A percentile compares a stretch with the other conserved stretches of the same genome.
Evolutionary conservation across 345 rosid genomes (phyloP).

Genomic region (Rubroshorea leprosula): DNA sequence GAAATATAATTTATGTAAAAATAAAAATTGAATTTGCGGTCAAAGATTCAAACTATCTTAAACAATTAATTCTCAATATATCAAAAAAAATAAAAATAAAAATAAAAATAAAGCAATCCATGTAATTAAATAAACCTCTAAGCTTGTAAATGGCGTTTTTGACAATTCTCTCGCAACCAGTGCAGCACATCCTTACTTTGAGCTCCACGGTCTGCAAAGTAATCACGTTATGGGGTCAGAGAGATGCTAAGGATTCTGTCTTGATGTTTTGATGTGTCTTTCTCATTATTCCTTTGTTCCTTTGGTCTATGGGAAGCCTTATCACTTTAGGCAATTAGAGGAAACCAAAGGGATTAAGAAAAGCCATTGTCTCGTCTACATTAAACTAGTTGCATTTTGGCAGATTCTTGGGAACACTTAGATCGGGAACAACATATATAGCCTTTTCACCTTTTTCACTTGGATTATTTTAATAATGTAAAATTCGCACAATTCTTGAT

Average conservation of each 20-base stretch:
- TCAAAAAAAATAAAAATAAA: too few relatives aligned
- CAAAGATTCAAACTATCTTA: too few relatives aligned
- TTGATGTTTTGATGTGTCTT: slow-evolving; percentile 1
- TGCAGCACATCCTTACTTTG: slow-evolving; percentile 94
- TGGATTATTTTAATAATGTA: too few relatives aligned
- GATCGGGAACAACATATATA: too few relatives aligned
- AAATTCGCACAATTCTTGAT: too few relatives aligned
- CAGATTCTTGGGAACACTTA: slow-evolving; percentile 14
- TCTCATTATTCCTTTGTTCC: slow-evolving; percentile 25
- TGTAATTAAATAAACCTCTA: too few relatives aligned
- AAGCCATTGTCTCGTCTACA: slow-evolving; percentile 3
- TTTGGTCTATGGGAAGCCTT: slow-evolving; percentile 15
- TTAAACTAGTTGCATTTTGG: neutral
- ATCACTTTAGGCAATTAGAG: slow-evolving; percentile 5
- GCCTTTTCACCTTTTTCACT: neutral
- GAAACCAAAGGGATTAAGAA: slow-evolving; percentile 23
- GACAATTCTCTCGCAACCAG: slow-evolving; percentile 87
- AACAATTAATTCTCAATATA: too few relatives aligned
- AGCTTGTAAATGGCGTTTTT: slow-evolving; percentile 80
- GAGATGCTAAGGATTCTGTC: neutral
- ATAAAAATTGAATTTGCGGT: too few relatives aligned
- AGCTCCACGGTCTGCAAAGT: slow-evolving; percentile 77
- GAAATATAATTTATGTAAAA: too few relatives aligned
- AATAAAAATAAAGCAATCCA: too few relatives aligned
- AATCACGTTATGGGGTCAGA: neutral